phyloP scores from a whole-genome alignment of 305 asterid species.

The Fraxinus angustifolia region DNA sequence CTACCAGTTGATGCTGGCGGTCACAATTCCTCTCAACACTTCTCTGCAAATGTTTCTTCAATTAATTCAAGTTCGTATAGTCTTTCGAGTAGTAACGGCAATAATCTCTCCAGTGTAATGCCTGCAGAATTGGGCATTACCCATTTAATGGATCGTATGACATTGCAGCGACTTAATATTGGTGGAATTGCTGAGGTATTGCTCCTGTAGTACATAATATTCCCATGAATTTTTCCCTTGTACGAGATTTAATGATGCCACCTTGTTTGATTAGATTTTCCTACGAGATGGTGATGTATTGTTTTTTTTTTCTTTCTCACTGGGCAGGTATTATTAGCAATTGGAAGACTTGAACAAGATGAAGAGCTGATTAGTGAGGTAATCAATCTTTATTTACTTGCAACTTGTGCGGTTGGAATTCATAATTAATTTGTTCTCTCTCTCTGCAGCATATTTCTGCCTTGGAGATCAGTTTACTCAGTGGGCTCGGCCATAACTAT shows the following conservation, averaged over 20 bases:
- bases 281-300: neutral
- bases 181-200: conserved; percentile 68
- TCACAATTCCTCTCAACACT: conserved; percentile 29
- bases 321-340: conserved; percentile 49
- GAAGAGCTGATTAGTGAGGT: neutral
- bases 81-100: conserved; percentile 34
- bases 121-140: conserved; percentile 33
- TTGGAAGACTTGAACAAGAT: conserved; percentile 46
- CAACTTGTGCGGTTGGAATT: neutral
- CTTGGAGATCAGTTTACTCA: conserved; percentile 53
- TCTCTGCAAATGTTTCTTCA: conserved; percentile 35
- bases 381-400: conserved; percentile 5
- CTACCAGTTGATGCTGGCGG: conserved; percentile 28
- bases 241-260: neutral
- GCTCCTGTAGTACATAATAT: neutral
- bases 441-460: conserved; percentile 54
- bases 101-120: conserved; percentile 29
- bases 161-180: conserved; percentile 43
- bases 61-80: conserved; percentile 40
- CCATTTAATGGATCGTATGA: conserved; percentile 33
- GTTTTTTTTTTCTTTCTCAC: neutral
- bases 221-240: neutral
- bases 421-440: conserved; percentile 14
- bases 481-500: conserved; percentile 44
- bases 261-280: neutral